Evolutionary conservation across 768 basidiomycete genomes (phyloP), one percentile per base, ranked within the genome.

Genomic region (Rhodosporidiobolus sp.): DNA sequence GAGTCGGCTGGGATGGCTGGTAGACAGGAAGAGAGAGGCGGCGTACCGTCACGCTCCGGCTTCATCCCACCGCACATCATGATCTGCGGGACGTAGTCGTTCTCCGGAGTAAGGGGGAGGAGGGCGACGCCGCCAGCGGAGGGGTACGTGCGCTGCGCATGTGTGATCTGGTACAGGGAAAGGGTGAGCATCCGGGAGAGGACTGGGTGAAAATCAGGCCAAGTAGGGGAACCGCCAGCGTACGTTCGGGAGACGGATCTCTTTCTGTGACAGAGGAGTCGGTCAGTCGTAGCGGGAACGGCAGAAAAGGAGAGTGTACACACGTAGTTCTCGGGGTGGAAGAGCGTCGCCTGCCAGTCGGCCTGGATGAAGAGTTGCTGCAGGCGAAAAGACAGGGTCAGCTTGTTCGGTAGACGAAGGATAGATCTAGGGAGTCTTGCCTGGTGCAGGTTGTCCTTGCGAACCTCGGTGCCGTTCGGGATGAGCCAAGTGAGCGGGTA

Each of bases 21-120:
- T n/a, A 1, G 28, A 14, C 16, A n/a, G 10, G 38, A 14, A 43
- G 38, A 43, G 14, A 14, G 38, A 43, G 38, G 5, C 7, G 19
- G 30, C 48, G 43, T 8, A 55, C 67, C 83, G 12, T 83, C 82
- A n/a, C 86, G 87, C 3, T 86, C 83, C 86, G 93, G 89, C 78
- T 88, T 84, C 14, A 86, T 85, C 30, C 94, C 94, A 57, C 94
- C 94, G 72, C 94, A 95, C 81, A 96, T 95, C 60, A 95, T 77
- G 45, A 97, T 88, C 6, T 90, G 11, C 89, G 38, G 38, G 8
- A 7, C 38, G 38, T 43, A 43, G 38, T 43, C 14, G 38, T 43
- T 43, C 38, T 43, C 38, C 8, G 38, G 38, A 43, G 38, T 7
- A 14, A 43, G 38, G 8, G 38, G 38, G 38, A 43, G 38, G 14